Percentiles rank a stretch among this genome's conserved stretches.
phyloP scores from a whole-genome alignment of 352 stramenopile genomes.

The Pythium utonaiense region DNA sequence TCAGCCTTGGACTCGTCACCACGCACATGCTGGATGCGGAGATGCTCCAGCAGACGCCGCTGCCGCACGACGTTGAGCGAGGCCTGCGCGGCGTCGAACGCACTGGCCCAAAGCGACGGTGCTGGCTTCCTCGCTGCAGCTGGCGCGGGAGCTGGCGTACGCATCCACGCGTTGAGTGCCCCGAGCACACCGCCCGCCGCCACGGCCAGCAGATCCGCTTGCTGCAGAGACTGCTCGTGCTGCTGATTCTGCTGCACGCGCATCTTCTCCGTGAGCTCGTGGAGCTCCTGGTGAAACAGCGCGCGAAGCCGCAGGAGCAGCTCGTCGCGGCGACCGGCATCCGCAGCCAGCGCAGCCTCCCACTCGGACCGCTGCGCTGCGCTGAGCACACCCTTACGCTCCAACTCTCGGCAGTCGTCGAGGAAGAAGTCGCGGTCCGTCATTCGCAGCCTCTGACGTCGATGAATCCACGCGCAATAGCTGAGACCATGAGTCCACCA shows the following conservation, averaged over 20 bases:
- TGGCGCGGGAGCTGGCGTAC: slow-evolving; percentile 17
- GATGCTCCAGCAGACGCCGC: slow-evolving; percentile 60
- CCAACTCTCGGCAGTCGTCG: slow-evolving; percentile 15
- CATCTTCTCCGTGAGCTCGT: slow-evolving; percentile 40
- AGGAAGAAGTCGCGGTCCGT: slow-evolving; percentile 7
- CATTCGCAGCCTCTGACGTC: background rate
- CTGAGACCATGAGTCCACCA: background rate
- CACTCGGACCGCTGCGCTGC: slow-evolving; percentile 30
- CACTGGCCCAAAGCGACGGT: slow-evolving; percentile 59
- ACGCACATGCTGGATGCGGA: slow-evolving; percentile 59
- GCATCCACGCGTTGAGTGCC: slow-evolving; percentile 68
- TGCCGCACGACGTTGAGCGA: slow-evolving; percentile 69
- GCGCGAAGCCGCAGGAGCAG: slow-evolving; percentile 23
- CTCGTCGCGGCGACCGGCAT: background rate
- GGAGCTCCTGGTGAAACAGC: slow-evolving; percentile 41
- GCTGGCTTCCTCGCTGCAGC: background rate
- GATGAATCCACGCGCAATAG: background rate
- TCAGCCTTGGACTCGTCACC: slow-evolving; percentile 52
- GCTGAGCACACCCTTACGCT: slow-evolving; percentile 23
- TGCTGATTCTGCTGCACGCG: slow-evolving; percentile 50
- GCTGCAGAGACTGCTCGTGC: slow-evolving; percentile 42
- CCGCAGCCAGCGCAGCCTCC: slow-evolving; percentile 14
- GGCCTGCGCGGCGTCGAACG: slow-evolving; percentile 67
- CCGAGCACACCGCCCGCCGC: slow-evolving; percentile 59
- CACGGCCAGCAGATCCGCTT: slow-evolving; percentile 57